Percentiles rank a stretch among this genome's conserved stretches.
Evolutionary conservation across 306 rosid species (phyloP).

Genomic region (Prunus campanulata): DNA sequence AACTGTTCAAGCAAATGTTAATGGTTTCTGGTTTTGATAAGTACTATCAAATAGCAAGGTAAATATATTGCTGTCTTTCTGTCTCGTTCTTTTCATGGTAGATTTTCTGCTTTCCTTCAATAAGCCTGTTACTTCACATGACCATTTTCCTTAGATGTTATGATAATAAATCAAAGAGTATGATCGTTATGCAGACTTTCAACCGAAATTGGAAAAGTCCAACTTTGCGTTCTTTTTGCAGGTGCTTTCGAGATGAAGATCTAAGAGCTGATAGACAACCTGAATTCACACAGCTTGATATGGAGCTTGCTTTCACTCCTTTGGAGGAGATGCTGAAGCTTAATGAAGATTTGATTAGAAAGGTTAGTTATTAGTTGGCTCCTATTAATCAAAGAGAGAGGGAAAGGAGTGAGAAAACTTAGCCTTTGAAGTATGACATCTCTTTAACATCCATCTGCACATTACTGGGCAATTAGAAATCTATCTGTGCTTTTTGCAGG

Average conservation of each 20-base stretch:
- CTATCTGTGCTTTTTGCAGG: constrained; percentile 51
- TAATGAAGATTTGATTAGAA: constrained; percentile 90
- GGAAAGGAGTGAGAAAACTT: not conserved
- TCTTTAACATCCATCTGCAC: constrained; percentile 6
- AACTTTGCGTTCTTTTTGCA: constrained; percentile 21
- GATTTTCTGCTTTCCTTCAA: not conserved
- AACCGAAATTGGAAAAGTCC: not conserved
- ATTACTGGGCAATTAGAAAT: constrained; percentile 12
- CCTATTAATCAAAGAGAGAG: not conserved
- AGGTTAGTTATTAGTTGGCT: constrained; percentile 42
- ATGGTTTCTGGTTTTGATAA: constrained; percentile 95
- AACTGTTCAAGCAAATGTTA: constrained; percentile 94
- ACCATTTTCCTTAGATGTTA: not conserved
- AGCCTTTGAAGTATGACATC: not conserved
- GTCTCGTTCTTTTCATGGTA: not conserved
- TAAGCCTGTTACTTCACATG: not conserved
- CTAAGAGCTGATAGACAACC: constrained; percentile 96
- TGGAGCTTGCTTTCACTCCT: constrained; percentile 94
- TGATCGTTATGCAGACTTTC: not conserved
- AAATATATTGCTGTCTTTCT: constrained; percentile 6
- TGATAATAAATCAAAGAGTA: not conserved
- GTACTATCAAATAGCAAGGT: constrained; percentile 95
- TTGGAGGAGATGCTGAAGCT: constrained; percentile 82
- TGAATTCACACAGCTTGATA: constrained; percentile 95
- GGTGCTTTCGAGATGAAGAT: constrained; percentile 99